These are phyloP conservation scores for Penicillium sp. DNA, from an alignment of 2,329 filamentous ascomycete genomes.

Conservation along the genomic window DNA sequence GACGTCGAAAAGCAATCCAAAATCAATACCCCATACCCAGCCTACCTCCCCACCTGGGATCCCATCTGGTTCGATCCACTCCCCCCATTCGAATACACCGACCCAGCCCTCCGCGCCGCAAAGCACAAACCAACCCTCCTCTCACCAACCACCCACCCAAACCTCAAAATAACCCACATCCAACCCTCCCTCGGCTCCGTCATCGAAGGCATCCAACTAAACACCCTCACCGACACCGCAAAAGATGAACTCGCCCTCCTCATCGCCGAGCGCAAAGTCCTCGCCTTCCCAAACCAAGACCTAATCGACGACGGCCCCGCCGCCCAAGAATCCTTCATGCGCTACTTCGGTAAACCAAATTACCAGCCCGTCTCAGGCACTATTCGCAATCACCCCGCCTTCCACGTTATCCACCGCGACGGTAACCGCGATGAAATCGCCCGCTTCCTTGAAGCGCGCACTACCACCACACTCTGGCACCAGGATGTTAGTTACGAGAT, in stretches of 20 bases:
- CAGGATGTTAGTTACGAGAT: conserved; percentile 56
- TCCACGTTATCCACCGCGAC: conserved; percentile 52
- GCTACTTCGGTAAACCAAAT: conserved; percentile 51
- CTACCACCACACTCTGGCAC: conserved; percentile 54
- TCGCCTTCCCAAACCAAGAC: conserved; percentile 58
- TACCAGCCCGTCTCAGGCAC: conserved; percentile 51
- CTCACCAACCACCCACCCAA: conserved; percentile 8
- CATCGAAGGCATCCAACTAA: conserved; percentile 52
- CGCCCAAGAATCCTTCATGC: conserved; percentile 49
- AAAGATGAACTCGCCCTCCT: conserved; percentile 63
- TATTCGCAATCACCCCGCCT: conserved; percentile 47
- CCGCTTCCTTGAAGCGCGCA: conserved; percentile 48
- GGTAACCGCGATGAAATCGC: conserved; percentile 50
- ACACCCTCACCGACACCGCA: conserved; percentile 50
- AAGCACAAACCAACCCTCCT: conserved; percentile 45
- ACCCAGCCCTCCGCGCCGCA: conserved; percentile 52
- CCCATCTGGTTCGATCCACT: conserved; percentile 52
- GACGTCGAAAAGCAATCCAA: conserved; percentile 43
- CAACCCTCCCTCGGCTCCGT: conserved; percentile 49
- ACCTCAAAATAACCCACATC: conserved; percentile 43
- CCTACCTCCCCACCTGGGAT: conserved; percentile 55
- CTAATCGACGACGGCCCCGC: conserved; percentile 51
- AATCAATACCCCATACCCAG: conserved; percentile 46
- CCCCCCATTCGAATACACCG: conserved; percentile 49
- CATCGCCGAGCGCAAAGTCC: conserved; percentile 68